These are phyloP conservation scores for Pyracantha coccinea DNA, from an alignment of 331 rosid species.

Conservation along the genomic window DNA sequence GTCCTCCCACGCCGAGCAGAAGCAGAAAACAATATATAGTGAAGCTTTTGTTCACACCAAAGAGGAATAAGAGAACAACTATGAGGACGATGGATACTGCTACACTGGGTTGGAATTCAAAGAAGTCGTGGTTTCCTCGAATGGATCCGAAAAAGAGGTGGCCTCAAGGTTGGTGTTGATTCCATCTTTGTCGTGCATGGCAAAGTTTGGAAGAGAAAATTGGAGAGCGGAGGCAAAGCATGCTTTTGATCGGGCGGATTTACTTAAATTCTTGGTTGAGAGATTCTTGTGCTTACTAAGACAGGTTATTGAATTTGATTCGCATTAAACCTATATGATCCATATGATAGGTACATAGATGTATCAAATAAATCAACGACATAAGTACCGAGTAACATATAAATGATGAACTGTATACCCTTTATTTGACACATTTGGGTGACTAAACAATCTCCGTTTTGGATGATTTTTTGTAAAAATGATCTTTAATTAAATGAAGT, in stretches of 20 bases:
- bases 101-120: conserved; percentile 19
- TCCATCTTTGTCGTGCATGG: neutral
- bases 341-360: neutral
- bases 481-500: too few relatives aligned
- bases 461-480: too few relatives aligned
- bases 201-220: neutral
- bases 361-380: too few relatives aligned
- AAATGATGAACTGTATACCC: too few relatives aligned
- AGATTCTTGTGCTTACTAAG: neutral
- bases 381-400: too few relatives aligned
- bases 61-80: conserved; percentile 9
- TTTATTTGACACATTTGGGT: too few relatives aligned
- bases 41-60: conserved; percentile 16
- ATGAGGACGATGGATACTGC: neutral
- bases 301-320: neutral
- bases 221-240: neutral
- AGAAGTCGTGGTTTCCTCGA: conserved; percentile 33
- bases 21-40: conserved; percentile 12
- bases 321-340: neutral
- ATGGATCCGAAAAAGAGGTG: conserved; percentile 46
- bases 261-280: neutral
- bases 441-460: too few relatives aligned
- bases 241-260: neutral
- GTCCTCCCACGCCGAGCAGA: neutral
- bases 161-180: conserved; percentile 72